A percentile compares a stretch with the other conserved stretches of the same genome.
phyloP scores from a whole-genome alignment of 257 asterid species.

The Solanum commersonii region DNA sequence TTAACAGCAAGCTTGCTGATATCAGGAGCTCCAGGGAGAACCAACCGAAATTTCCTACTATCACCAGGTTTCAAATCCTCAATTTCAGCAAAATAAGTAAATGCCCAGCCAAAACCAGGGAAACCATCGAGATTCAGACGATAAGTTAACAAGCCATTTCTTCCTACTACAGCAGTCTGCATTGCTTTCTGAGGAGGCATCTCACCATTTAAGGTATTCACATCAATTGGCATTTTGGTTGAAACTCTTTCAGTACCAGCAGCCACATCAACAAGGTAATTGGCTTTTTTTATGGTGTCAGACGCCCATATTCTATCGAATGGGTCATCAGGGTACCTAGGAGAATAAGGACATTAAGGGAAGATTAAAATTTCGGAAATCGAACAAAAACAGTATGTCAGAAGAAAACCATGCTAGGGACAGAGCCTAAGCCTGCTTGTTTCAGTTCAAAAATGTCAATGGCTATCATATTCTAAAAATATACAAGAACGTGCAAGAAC shows the following conservation, averaged over 20 bases:
- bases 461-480: background rate
- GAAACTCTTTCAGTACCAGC: slow-evolving; percentile 84
- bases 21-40: slow-evolving; percentile 64
- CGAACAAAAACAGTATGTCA: background rate
- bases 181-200: slow-evolving; percentile 85
- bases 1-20: slow-evolving; percentile 72
- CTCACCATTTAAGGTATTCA: slow-evolving; percentile 31
- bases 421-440: background rate
- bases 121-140: slow-evolving; percentile 93
- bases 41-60: slow-evolving; percentile 63
- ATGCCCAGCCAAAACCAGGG: slow-evolving; percentile 94
- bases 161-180: slow-evolving; percentile 99
- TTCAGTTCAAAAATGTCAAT: background rate
- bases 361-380: background rate
- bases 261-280: slow-evolving; percentile 93
- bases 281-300: slow-evolving; percentile 71
- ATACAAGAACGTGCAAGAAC: background rate
- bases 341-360: background rate
- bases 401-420: background rate
- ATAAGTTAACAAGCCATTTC: slow-evolving; percentile 80
- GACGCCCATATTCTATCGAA: slow-evolving; percentile 93
- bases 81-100: slow-evolving; percentile 82
- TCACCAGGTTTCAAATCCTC: slow-evolving; percentile 60
- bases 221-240: slow-evolving; percentile 61
- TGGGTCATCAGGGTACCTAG: slow-evolving; percentile 94